Base-by-base conservation (phyloP, 2,329 filamentous ascomycete genomes). In the Fusarium zealandicum region DNA sequence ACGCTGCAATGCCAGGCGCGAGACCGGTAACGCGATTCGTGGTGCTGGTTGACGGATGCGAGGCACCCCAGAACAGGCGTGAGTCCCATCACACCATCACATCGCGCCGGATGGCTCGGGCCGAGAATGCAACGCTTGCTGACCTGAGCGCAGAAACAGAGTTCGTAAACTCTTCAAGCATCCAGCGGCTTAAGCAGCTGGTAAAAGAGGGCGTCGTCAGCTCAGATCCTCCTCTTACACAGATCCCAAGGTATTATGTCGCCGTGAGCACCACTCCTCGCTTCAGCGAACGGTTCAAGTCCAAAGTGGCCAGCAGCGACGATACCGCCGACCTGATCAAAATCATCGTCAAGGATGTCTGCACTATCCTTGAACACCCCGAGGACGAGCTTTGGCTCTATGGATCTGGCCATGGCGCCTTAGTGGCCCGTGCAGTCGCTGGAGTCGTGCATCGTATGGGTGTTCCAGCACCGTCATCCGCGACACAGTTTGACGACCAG, bases 381-480 rank as follows among this genome's bases (percentile, higher is more conserved):
- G 43, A 68, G 33, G 65, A 67, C 9, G 65, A 67, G 22, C 59
- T 67, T 1, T 67, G 65, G 65, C 13, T 67, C 0, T 67, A 61
- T 25, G 65, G 65, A 2, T 67, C 65, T 10, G 65, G 65, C 0
- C 65, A 61, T 3, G 65, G 65, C 2, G 65, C 54, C 10, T 67
- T 56, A 12, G 41, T 67, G 4, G 63, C 51, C 5, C 63, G 61
- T 2, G 63, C 65, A 5, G 65, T 65, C 8, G 65, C 65, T 18
- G 61, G 65, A 3, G 51, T 68, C 3, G 49, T 68, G 6, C 54
- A 66, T 28, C 58, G 46, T 1, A 41, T 68, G 18, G 65, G 65
- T 2, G 17, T 68, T 1, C 54, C 59, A 0, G 44, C 42, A 13
- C 17, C 54, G 9, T 4, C 13, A 44, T 6, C 22, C 36, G 3